Evolutionary conservation across 2,329 filamentous ascomycete species (phyloP), one percentile per base, ranked within the genome.

Genomic region (Pseudogymnoascus sp.): DNA sequence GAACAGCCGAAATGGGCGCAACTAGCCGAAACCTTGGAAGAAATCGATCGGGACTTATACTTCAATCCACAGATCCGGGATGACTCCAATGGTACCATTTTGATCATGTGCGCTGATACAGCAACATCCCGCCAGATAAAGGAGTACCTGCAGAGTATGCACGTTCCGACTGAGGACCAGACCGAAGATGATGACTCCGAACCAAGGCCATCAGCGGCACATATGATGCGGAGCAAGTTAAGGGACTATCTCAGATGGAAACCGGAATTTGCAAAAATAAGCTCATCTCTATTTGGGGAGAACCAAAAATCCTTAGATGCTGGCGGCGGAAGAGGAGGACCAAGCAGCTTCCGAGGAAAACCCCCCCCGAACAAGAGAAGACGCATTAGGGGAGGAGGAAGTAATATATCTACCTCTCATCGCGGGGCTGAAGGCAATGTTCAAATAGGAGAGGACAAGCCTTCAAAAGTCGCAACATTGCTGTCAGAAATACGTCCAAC

Each of bases 101-200:
- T 99, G 36, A 91, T 99, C 73, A 97, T 99, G 95, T 97, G 93
- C 72, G 88, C 88, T 26, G 93, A 96, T 70, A 86, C 90, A 64
- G 86, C 87, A 63, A 96, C 91, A 7, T 96, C 91, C 71, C 84
- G 89, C 12, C 95, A 99, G 70, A 79, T 99, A 45, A 86, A 91
- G 67, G 93, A 97, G 73, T 97, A 93, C 73, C 78, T 99, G 18
- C 89, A 96, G 73, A 92, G 86, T 5, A 97, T 96, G 91, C 86
- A 96, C 71, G 82, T 93, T 29, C 85, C 83, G 62, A 81, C 86
- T 62, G 37, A 69, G 26, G 69, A 68, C 16, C 67, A 64, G 4
- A 67, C 81, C 74, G 70, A 73, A 71, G 51, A 79, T 21, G 74
- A 80, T 11, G 59, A 4, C 16, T 39, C 34, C 2, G 81, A 83